Evolutionary conservation across 2,329 filamentous ascomycete genomes (phyloP).

Genomic region (Xenoacremonium recifei): DNA sequence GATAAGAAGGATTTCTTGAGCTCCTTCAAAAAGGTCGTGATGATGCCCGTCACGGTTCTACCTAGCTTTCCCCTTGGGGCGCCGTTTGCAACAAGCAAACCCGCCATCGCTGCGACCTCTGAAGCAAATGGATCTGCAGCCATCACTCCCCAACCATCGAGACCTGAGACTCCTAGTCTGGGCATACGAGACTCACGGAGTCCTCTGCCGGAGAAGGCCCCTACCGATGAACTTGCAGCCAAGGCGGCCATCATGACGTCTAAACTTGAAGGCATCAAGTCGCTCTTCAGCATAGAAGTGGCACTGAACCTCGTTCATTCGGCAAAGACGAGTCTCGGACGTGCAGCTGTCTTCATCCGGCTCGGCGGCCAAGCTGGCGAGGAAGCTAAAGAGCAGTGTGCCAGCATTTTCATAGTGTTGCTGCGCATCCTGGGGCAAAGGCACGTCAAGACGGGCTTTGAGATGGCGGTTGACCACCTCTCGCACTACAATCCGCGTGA

Average conservation of each 20-base stretch:
- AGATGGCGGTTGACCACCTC: slow-evolving; percentile 87
- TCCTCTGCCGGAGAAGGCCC: slow-evolving; percentile 60
- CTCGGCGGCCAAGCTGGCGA: slow-evolving; percentile 78
- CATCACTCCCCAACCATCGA: slow-evolving; percentile 40
- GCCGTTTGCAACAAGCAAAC: slow-evolving; percentile 52
- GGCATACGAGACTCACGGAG: slow-evolving; percentile 39
- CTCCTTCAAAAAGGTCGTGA: slow-evolving; percentile 97
- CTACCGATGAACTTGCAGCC: slow-evolving; percentile 87
- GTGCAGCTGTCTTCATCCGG: slow-evolving; percentile 77
- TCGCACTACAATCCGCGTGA: slow-evolving; percentile 89
- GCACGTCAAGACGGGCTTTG: slow-evolving; percentile 90
- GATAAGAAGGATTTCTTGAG: slow-evolving; percentile 96
- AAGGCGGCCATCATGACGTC: slow-evolving; percentile 98
- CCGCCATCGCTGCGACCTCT: slow-evolving; percentile 21
- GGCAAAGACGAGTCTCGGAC: slow-evolving; percentile 84
- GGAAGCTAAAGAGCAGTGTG: slow-evolving; percentile 84
- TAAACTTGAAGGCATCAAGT: slow-evolving; percentile 89
- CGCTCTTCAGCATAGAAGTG: slow-evolving; percentile 94
- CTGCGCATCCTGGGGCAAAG: slow-evolving; percentile 80
- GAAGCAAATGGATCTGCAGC: slow-evolving; percentile 25
- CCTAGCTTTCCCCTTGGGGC: slow-evolving; percentile 63
- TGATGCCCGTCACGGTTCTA: slow-evolving; percentile 95
- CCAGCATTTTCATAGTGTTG: slow-evolving; percentile 81
- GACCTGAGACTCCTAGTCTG: slow-evolving; percentile 49
- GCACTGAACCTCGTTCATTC: slow-evolving; percentile 85